A percentile compares a stretch with the other conserved stretches of the same genome.
These are phyloP conservation scores for Blastomyces parvus DNA, from an alignment of 2,329 filamentous ascomycete species.

Conservation along the genomic window DNA sequence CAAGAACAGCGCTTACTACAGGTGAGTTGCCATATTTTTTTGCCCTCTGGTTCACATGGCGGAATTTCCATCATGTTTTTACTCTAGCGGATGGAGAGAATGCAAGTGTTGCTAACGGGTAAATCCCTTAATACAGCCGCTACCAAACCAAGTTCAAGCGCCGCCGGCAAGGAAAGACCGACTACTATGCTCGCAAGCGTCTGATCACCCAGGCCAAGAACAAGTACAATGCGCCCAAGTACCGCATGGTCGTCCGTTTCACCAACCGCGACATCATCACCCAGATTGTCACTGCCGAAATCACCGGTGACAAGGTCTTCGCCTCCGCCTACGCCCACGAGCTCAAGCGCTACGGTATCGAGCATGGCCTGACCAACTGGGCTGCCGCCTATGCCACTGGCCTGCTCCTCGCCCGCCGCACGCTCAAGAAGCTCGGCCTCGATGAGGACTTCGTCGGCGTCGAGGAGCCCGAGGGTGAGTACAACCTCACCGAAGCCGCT, in stretches of 20 bases:
- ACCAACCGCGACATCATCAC: constrained; percentile 99
- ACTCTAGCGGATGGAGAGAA: background rate
- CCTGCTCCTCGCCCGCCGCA: constrained; percentile 92
- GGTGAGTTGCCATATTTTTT: constrained; percentile 50
- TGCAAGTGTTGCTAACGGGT: background rate
- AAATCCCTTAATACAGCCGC: constrained; percentile 50
- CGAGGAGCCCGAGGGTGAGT: constrained; percentile 95
- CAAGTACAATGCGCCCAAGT: constrained; percentile 99
- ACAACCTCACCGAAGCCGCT: constrained; percentile 84
- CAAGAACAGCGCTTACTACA: constrained; percentile 99
- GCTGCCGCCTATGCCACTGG: constrained; percentile 93
- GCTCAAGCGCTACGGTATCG: constrained; percentile 93
- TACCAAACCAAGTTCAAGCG: constrained; percentile 99
- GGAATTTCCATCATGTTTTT: background rate
- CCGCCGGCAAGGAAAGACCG: constrained; percentile 92
- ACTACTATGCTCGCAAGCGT: constrained; percentile 99
- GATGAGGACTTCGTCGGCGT: constrained; percentile 91
- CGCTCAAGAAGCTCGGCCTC: constrained; percentile 91
- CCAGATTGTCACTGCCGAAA: constrained; percentile 95
- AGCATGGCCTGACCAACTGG: constrained; percentile 99
- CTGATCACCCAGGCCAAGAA: constrained; percentile 99
- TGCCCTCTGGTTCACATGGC: background rate
- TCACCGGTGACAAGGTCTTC: constrained; percentile 97
- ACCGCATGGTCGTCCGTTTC: constrained; percentile 98
- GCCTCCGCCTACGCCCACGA: constrained; percentile 89